Evolutionary conservation across 306 rosid species (phyloP), one percentile per base, ranked within the genome.

Genomic region (Fragaria ananassa): DNA sequence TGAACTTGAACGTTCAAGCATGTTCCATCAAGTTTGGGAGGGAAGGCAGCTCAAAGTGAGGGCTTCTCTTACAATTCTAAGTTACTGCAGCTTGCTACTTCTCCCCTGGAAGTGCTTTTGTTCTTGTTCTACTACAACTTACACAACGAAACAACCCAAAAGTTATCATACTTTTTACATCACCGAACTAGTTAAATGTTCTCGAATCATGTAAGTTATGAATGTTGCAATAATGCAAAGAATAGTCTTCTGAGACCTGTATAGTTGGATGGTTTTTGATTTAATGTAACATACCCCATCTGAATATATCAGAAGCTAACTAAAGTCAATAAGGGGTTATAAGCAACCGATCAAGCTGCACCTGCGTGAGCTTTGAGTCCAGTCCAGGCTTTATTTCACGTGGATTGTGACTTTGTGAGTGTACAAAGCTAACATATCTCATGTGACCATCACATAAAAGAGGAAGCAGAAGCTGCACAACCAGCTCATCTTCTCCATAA

Each of bases 361-460:
- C 39, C 18, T 60, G 56, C 47, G 65, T 64, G 74, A 75, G 75
- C 46, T 64, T 27, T 56, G 75, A 79, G 81, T 78, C 68, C 49
- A 74, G 57, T 74, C 12, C 68, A 83, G 70, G 76, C 84, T 76
- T 81, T 71, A 78, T 34, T 87, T 87, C 91, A 82, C 88, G 83
- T 91, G 93, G 88, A 84, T 10, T 76, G 77, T 63, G 74, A 81
- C 74, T 41, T 64, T 81, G 81, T 54, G 75, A 84, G 78, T 76
- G 57, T 84, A 65, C 85, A 77, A 82, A 81, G 83, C 70, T 70
- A 75, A 70, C 85, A 81, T 67, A 60, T 78, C 83, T 89, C 91
- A 86, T 83, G 87, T 89, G 90, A 89, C 76, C 42, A 80, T 83
- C 87, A 74, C 76, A 82, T 83, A 82, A 82, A 77, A 81, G 67